phyloP scores from a whole-genome alignment of 108 stramenopile species.

The Hondaea fermentalgiana region DNA sequence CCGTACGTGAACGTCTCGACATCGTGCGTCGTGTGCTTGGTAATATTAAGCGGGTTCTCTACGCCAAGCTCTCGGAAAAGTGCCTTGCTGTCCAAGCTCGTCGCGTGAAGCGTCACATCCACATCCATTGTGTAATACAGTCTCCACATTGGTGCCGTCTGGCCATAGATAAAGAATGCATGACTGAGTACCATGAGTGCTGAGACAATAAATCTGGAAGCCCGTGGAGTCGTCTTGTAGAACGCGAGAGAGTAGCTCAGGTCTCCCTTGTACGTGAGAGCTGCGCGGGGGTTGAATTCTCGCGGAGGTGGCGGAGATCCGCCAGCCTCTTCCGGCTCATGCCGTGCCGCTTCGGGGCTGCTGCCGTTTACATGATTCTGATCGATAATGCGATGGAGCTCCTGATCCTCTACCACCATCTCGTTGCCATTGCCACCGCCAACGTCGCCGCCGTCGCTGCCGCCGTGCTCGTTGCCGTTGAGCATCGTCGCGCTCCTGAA shows the following conservation, averaged over 20 bases:
- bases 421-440: too few species aligned
- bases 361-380: too few species aligned
- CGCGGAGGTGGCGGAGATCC: too few species aligned
- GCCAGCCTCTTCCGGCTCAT: too few species aligned
- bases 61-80: slow-evolving; percentile 50
- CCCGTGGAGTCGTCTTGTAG: slow-evolving; percentile 23
- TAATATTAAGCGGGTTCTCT: slow-evolving; percentile 36
- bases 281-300: too few species aligned
- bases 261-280: neutral
- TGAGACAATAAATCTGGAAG: slow-evolving; percentile 44
- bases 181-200: slow-evolving; percentile 48
- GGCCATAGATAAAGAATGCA: slow-evolving; percentile 38
- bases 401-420: too few species aligned
- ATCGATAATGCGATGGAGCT: too few species aligned
- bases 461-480: too few species aligned
- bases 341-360: too few species aligned
- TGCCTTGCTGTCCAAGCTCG: slow-evolving; percentile 35
- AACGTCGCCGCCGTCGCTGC: too few species aligned
- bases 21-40: slow-evolving; percentile 33
- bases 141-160: slow-evolving; percentile 63
- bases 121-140: slow-evolving; percentile 45
- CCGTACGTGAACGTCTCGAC: slow-evolving; percentile 70
- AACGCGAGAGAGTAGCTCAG: neutral
- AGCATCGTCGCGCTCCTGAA: too few species aligned
- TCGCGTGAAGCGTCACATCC: slow-evolving; percentile 58